phyloP scores from a whole-genome alignment of 1,284 basidiomycete species.

The Inonotus obliquus region DNA sequence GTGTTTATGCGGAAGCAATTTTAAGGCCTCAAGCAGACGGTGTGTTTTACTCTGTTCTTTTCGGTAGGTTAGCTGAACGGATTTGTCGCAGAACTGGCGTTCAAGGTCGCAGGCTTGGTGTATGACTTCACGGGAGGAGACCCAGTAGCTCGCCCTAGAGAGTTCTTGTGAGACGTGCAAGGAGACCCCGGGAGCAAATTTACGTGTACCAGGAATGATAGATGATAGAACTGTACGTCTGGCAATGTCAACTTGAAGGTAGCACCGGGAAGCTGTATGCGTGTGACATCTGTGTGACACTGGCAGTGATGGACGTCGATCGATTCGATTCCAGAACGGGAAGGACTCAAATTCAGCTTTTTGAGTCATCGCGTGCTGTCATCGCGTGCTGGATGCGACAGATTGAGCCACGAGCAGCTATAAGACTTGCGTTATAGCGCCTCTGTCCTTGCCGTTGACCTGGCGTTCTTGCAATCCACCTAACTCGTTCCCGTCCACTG shows the following conservation, averaged over 20 bases:
- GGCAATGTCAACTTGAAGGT: neutral
- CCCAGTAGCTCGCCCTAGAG: slow-evolving; percentile 57
- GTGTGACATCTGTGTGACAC: neutral
- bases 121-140: slow-evolving; percentile 78
- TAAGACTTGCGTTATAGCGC: no score
- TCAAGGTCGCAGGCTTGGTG: slow-evolving; percentile 77
- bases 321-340: neutral
- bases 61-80: neutral
- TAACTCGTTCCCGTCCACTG: neutral
- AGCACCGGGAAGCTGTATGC: neutral
- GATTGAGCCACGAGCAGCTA: neutral
- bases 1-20: slow-evolving; percentile 94
- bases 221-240: neutral
- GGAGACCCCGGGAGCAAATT: neutral
- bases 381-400: neutral
- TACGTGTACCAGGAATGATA: neutral
- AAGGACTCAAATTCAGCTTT: neutral
- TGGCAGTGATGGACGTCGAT: neutral
- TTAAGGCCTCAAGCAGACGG: slow-evolving; percentile 77
- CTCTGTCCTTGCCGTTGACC: no score
- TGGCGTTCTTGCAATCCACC: no score
- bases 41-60: slow-evolving; percentile 35
- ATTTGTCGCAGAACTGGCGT: slow-evolving; percentile 62
- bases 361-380: slow-evolving; percentile 1
- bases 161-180: slow-evolving; percentile 47